A percentile compares a stretch with the other conserved stretches of the same genome.
These are phyloP conservation scores for Colletotrichum sp. DNA, from an alignment of 2,329 filamentous ascomycete genomes.

Conservation along the genomic window DNA sequence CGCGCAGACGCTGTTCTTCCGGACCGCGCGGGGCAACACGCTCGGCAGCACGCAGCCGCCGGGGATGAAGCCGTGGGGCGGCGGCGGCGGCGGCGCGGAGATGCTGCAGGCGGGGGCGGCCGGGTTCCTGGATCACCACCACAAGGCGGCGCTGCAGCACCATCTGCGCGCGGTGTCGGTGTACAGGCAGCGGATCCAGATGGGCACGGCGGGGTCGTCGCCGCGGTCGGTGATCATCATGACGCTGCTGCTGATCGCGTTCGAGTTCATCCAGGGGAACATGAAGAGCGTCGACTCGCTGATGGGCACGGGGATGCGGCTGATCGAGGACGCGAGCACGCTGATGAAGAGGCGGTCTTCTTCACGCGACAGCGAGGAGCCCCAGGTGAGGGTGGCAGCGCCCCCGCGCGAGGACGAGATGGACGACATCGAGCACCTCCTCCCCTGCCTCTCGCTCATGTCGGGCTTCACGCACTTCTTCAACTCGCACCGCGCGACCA, in stretches of 20 bases:
- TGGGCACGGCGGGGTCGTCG: background rate
- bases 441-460: slow-evolving; percentile 17
- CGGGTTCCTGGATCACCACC: background rate
- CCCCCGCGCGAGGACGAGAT: slow-evolving; percentile 2
- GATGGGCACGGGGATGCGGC: slow-evolving; percentile 4
- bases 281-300: slow-evolving; percentile 12
- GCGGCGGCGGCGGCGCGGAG: background rate
- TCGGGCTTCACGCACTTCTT: slow-evolving; percentile 19
- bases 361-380: background rate
- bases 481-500: background rate
- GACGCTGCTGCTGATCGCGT: slow-evolving; percentile 23
- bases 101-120: background rate
- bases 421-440: slow-evolving; percentile 17
- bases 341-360: background rate
- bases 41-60: background rate
- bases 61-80: background rate
- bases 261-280: slow-evolving; percentile 25
- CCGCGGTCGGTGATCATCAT: slow-evolving; percentile 21
- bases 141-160: slow-evolving; percentile 17
- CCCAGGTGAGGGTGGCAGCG: background rate
- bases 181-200: slow-evolving; percentile 17
- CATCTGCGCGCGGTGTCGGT: slow-evolving; percentile 18
- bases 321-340: slow-evolving; percentile 7
- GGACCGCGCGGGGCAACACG: background rate
- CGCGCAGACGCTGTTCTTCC: slow-evolving; percentile 19